Evolutionary conservation across 176 grass and related monocot species (phyloP).

Genomic region (Pontederia paniculata): DNA sequence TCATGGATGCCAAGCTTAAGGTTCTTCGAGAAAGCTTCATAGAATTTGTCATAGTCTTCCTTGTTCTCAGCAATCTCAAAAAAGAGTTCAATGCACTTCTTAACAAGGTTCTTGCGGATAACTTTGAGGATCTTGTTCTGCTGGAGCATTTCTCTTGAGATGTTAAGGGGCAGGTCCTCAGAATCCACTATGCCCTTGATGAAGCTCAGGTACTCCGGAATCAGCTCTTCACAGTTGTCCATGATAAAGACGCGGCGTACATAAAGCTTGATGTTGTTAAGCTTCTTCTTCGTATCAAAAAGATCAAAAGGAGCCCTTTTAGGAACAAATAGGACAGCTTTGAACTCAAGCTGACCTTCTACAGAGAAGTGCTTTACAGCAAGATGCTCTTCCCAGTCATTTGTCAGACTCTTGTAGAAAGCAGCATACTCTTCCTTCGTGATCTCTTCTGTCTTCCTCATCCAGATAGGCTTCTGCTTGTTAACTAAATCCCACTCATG

Average conservation of each 20-base stretch:
- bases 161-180: constrained; percentile 36
- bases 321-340: constrained; percentile 35
- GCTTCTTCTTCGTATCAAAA: constrained; percentile 36
- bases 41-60: constrained; percentile 37
- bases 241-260: constrained; percentile 40
- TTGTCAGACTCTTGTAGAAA: constrained; percentile 41
- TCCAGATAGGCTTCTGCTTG: constrained; percentile 49
- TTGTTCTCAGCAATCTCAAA: constrained; percentile 37
- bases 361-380: constrained; percentile 44
- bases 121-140: constrained; percentile 51
- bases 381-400: constrained; percentile 45
- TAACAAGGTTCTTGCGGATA: constrained; percentile 39
- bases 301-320: constrained; percentile 35
- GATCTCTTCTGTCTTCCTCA: constrained; percentile 36
- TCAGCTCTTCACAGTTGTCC: constrained; percentile 41
- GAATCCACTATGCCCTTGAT: constrained; percentile 40
- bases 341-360: constrained; percentile 44
- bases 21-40: constrained; percentile 34
- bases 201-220: constrained; percentile 34
- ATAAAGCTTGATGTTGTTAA: constrained; percentile 39
- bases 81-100: constrained; percentile 39
- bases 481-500: constrained; percentile 34
- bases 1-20: constrained; percentile 9
- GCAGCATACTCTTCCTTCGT: constrained; percentile 36
- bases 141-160: constrained; percentile 38